Conservation (phyloP, 306 rosid species). For the Quercus engelmannii region DNA sequence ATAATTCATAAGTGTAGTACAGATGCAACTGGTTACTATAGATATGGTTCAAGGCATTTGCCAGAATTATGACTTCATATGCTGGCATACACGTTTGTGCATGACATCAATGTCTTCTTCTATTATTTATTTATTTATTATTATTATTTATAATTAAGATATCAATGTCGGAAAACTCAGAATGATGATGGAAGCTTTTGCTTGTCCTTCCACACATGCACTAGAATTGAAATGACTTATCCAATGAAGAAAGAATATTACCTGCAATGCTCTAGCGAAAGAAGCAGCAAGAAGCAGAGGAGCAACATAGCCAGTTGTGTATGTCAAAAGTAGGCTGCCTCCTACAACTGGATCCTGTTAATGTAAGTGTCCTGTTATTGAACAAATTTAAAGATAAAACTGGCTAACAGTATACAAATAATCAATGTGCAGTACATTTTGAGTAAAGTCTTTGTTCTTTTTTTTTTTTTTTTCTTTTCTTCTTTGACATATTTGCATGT, state of each 20-base stretch:
- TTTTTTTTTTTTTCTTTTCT: background rate
- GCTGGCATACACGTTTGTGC: too few relatives aligned
- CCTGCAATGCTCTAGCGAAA: constrained; percentile 93
- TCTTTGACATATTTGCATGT: background rate
- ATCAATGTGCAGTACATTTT: background rate
- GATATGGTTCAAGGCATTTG: background rate
- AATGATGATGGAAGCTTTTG: background rate
- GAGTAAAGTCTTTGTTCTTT: background rate
- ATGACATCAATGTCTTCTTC: too few relatives aligned
- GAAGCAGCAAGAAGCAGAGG: constrained; percentile 92
- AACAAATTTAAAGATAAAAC: background rate
- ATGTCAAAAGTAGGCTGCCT: constrained; percentile 85
- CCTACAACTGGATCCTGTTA: constrained; percentile 82
- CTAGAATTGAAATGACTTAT: background rate
- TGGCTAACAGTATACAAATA: background rate
- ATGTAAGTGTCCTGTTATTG: constrained; percentile 9
- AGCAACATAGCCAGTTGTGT: constrained; percentile 91
- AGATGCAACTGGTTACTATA: background rate
- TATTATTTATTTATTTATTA: too few relatives aligned
- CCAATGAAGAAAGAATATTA: constrained; percentile 13
- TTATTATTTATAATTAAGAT: background rate
- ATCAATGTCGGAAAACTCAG: background rate
- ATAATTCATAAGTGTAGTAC: background rate
- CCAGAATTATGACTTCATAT: background rate
- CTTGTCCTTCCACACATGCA: background rate